Evolutionary conservation across 768 basidiomycete genomes (phyloP), one percentile per base, ranked within the genome.

Genomic region (Psilocybe cyanescens): DNA sequence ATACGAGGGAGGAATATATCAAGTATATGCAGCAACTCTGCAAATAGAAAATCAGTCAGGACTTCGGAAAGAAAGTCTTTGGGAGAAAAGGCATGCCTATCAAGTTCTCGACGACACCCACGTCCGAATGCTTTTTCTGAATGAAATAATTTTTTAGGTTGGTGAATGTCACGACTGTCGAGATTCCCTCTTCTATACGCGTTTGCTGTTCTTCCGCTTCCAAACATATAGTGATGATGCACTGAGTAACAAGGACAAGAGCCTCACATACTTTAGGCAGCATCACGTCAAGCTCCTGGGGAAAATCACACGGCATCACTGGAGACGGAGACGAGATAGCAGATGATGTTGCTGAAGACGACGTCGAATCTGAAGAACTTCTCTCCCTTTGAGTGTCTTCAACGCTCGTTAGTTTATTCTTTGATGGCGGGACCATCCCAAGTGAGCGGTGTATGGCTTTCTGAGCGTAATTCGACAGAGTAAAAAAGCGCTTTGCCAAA

Each of bases 1-100:
- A 95, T 89, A 12, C 93, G 86, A 7, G 95, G 95, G 28, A 95
- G 81, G 70, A 97, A 91, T n/a, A 75, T 60, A 69, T 96, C 90
- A 16, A 96, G 78, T n/a, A 88, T 75, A 12, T 84, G 83, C 14
- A 97, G 82, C 4, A 91, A 78, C 63, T 87, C 95, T 96, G 35
- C 2, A 41, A 41, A 28, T 39, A 64, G 56, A 24, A 64, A 51
- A 58, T 39, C 47, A 39, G 24, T 50, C 62, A 39, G 57, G 64
- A 16, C n/a, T 44, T 44, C n/a, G 61, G 24, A 24, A 24, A 55
- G 14, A 61, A 52, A 37, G 61, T 33, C 41, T 60, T 54, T 49
- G 30, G 44, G 30, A 35, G 29, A 50, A 35, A 35, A 35, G 1
- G 44, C 84, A 64, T 67, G 84, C 92, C 89, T 63, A 91, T 82